Conservation (phyloP, 192 early-diverging fungal genomes). For the Endogone sp. region DNA sequence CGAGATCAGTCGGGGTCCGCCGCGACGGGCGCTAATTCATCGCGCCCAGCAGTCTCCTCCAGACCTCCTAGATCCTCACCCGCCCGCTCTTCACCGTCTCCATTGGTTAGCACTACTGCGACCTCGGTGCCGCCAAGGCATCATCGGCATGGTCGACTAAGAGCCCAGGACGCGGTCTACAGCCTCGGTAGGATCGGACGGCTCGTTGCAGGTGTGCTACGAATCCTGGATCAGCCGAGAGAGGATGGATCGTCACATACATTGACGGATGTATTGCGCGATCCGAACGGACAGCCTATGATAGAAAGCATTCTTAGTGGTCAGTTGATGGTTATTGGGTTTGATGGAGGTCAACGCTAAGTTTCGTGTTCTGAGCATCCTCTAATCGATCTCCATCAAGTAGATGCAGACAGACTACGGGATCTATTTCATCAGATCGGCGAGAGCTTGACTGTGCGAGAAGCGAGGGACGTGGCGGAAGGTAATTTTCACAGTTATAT, state of each 20-base stretch:
- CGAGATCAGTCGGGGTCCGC: too few relatives aligned
- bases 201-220: constrained; percentile 27
- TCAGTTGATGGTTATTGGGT: too few relatives aligned
- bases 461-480: constrained; percentile 27
- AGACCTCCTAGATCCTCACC: background rate
- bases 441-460: constrained; percentile 24
- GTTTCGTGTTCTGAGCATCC: background rate
- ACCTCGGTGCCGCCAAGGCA: background rate
- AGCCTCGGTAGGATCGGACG: constrained; percentile 31
- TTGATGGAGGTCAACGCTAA: background rate
- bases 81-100: background rate
- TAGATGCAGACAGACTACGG: constrained; percentile 8
- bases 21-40: too few relatives aligned
- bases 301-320: too few relatives aligned
- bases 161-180: constrained; percentile 9
- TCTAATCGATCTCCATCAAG: background rate
- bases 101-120: too few relatives aligned
- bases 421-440: constrained; percentile 29
- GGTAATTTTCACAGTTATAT: background rate
- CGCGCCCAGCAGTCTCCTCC: background rate
- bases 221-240: constrained; percentile 35
- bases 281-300: constrained; percentile 17
- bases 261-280: constrained; percentile 31
- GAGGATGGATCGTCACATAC: constrained; percentile 30
- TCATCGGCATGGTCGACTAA: background rate